Conservation (phyloP, 2,329 filamentous ascomycete species). For the Atkinsonella texensis region DNA sequence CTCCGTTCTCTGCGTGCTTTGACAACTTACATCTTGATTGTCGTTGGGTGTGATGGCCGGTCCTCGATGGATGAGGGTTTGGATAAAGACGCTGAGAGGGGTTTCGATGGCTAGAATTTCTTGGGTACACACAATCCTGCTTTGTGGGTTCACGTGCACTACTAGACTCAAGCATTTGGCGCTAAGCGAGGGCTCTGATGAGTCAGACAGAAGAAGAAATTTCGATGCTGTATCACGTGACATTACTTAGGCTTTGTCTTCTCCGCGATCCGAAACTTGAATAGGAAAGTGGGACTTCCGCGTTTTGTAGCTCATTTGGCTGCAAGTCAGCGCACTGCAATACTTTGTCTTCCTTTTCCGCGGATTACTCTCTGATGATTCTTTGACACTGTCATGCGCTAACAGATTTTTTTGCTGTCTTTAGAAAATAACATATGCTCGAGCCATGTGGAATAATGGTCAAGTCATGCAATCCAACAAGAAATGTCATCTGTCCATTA, state of each 20-base stretch:
- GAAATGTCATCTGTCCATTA: too few species aligned
- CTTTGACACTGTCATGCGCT: too few species aligned
- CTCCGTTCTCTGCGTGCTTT: neutral
- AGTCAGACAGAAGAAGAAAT: conserved; percentile 13
- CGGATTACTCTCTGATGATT: too few species aligned
- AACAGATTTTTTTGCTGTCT: too few species aligned
- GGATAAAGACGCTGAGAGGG: conserved; percentile 26
- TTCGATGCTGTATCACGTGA: conserved; percentile 10
- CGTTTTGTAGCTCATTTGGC: neutral
- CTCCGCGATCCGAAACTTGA: neutral
- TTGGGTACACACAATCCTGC: conserved; percentile 22
- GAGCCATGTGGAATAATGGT: too few species aligned
- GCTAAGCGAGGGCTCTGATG: conserved; percentile 30
- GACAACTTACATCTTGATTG: conserved; percentile 33
- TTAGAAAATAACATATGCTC: too few species aligned
- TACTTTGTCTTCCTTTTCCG: too few species aligned
- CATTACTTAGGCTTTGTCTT: neutral
- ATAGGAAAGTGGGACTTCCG: neutral
- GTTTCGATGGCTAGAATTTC: conserved; percentile 29
- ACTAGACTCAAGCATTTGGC: conserved; percentile 17
- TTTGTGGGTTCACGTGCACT: conserved; percentile 31
- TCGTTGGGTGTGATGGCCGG: conserved; percentile 29
- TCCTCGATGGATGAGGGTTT: conserved; percentile 24
- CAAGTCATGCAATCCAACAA: too few species aligned
- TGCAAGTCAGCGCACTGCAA: too few species aligned